These are phyloP conservation scores for Aspergillus ruber DNA, from an alignment of 2,329 filamentous ascomycete genomes.

Conservation along the genomic window DNA sequence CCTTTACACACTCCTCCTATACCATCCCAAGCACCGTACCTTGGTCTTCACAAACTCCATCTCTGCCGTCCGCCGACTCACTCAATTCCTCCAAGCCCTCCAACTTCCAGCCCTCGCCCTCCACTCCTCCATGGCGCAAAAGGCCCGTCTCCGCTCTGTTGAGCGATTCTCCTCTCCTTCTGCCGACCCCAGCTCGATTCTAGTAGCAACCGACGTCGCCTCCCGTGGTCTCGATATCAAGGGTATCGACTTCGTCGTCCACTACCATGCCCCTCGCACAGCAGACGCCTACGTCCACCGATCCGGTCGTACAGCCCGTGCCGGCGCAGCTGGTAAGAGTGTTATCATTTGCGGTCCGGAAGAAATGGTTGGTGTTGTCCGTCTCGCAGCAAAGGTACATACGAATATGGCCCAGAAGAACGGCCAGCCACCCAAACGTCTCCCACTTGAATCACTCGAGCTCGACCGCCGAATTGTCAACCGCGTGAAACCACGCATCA, in stretches of 20 bases:
- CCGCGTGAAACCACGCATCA: slow-evolving; percentile 69
- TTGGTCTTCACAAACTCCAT: slow-evolving; percentile 96
- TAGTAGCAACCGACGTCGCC: slow-evolving; percentile 89
- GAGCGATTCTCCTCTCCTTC: slow-evolving; percentile 71
- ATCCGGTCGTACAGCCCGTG: slow-evolving; percentile 88
- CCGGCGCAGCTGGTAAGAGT: slow-evolving; percentile 67
- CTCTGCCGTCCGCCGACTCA: slow-evolving; percentile 77
- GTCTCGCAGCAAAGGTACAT: slow-evolving; percentile 84
- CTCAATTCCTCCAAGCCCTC: slow-evolving; percentile 76
- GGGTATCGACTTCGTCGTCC: slow-evolving; percentile 78
- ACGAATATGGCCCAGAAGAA: slow-evolving; percentile 38
- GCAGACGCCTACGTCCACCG: slow-evolving; percentile 94
- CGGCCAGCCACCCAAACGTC: slow-evolving; percentile 52
- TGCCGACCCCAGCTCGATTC: slow-evolving; percentile 55
- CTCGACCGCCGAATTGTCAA: slow-evolving; percentile 73
- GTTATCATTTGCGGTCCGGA: slow-evolving; percentile 87
- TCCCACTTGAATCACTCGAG: slow-evolving; percentile 66
- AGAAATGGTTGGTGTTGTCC: slow-evolving; percentile 75
- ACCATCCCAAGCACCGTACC: slow-evolving; percentile 73
- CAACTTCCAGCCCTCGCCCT: slow-evolving; percentile 68
- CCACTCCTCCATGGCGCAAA: slow-evolving; percentile 93
- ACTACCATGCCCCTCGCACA: slow-evolving; percentile 88
- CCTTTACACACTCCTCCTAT: slow-evolving; percentile 77
- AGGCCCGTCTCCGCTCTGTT: slow-evolving; percentile 84
- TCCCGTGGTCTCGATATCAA: slow-evolving; percentile 91